A percentile compares a stretch with the other conserved stretches of the same genome.
These are phyloP conservation scores for Anisogramma anomala DNA, from an alignment of 2,329 filamentous ascomycete genomes.

Conservation along the genomic window DNA sequence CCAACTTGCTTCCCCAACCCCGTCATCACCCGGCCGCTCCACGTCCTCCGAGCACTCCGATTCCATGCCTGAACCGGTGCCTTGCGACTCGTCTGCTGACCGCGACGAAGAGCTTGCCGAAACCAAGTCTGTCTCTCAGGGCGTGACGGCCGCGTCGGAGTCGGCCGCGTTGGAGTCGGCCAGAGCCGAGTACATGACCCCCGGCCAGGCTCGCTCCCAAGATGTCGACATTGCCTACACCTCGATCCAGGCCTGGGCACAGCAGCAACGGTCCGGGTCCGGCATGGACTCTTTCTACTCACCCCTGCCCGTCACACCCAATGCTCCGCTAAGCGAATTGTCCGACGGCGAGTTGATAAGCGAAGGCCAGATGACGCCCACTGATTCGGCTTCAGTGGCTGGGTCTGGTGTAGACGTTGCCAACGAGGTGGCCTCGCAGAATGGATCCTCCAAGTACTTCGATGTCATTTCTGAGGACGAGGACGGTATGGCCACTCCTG, in stretches of 20 bases:
- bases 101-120: background rate
- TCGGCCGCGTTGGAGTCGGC: slow-evolving; percentile 28
- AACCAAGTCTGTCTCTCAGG: slow-evolving; percentile 23
- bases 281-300: slow-evolving; percentile 44
- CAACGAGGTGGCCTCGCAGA: slow-evolving; percentile 29
- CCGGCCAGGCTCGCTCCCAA: slow-evolving; percentile 29
- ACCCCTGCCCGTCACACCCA: slow-evolving; percentile 42
- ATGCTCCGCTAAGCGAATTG: slow-evolving; percentile 38
- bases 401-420: slow-evolving; percentile 39
- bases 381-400: slow-evolving; percentile 44
- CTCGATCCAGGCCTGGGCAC: slow-evolving; percentile 55
- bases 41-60: slow-evolving; percentile 12
- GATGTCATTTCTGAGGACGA: slow-evolving; percentile 50
- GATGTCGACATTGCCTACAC: slow-evolving; percentile 38
- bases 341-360: slow-evolving; percentile 32
- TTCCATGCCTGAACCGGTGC: slow-evolving; percentile 8
- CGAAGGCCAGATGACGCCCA: slow-evolving; percentile 45
- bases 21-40: no score
- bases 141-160: slow-evolving; percentile 30
- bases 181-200: slow-evolving; percentile 41
- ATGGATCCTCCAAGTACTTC: slow-evolving; percentile 31
- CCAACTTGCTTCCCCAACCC: background rate
- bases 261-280: slow-evolving; percentile 29
- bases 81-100: background rate
- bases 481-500: slow-evolving; percentile 44